phyloP scores from a whole-genome alignment of 768 basidiomycete species.

The Collybia mongolica region DNA sequence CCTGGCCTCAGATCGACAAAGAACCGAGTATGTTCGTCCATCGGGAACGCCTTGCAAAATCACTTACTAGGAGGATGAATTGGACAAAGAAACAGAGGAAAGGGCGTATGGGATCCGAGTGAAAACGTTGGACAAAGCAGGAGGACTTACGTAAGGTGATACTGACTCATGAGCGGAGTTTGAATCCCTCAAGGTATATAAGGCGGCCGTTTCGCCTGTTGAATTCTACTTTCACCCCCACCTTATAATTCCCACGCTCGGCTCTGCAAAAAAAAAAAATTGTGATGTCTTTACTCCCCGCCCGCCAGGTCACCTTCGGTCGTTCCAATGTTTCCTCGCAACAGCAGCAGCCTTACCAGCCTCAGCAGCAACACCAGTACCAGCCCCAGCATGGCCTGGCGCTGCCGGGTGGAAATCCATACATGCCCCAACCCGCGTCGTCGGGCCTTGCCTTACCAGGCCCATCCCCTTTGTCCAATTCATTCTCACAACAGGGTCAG shows the following conservation, averaged over 20 bases:
- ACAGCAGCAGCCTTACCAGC: constrained; percentile 38
- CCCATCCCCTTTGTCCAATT: constrained; percentile 57
- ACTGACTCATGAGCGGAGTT: constrained; percentile 45
- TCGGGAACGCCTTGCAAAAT: not conserved
- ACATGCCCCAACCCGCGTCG: constrained; percentile 33
- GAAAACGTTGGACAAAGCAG: constrained; percentile 29
- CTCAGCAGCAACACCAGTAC: constrained; percentile 43
- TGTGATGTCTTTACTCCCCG: constrained; percentile 62
- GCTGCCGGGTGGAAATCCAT: constrained; percentile 57
- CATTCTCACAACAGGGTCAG: constrained; percentile 41
- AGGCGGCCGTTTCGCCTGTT: constrained; percentile 25
- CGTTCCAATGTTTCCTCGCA: constrained; percentile 50
- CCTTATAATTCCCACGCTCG: constrained; percentile 40
- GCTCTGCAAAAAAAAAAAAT: constrained; percentile 27
- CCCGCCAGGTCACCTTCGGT: constrained; percentile 78
- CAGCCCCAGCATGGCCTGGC: constrained; percentile 49
- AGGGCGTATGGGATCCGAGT: constrained; percentile 8
- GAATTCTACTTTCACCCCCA: constrained; percentile 28
- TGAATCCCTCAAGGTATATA: constrained; percentile 46
- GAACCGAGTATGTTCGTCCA: not conserved
- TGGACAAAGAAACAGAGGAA: not conserved
- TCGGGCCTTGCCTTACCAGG: constrained; percentile 46
- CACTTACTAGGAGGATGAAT: not conserved
- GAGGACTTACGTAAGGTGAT: constrained; percentile 41
- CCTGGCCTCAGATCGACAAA: not conserved